Evolutionary conservation across 345 rosid species (phyloP).

Genomic region (Abelmoschus esculentus): DNA sequence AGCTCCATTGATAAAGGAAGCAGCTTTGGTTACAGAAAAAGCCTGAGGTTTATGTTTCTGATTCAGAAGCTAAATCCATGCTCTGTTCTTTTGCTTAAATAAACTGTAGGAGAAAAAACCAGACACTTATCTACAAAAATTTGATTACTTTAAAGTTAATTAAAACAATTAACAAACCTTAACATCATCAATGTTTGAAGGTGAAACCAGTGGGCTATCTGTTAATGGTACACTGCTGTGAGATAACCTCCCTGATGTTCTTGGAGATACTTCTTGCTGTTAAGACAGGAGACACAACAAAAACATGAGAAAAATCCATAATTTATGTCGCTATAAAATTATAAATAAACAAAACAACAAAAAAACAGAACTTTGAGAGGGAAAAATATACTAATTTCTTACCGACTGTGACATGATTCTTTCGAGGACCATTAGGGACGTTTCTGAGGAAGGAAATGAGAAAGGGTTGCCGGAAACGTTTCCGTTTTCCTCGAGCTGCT

Average conservation of each 20-base stretch:
- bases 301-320: neutral
- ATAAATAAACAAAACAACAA: too few relatives aligned
- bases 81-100: constrained; percentile 6
- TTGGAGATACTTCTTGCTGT: constrained; percentile 88
- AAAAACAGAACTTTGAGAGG: neutral
- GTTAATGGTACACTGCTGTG: constrained; percentile 89
- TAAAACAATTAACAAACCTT: constrained; percentile 39
- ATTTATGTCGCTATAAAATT: neutral
- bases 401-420: constrained; percentile 99
- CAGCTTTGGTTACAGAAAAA: constrained; percentile 46
- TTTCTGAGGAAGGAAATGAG: constrained; percentile 89
- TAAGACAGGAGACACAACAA: neutral
- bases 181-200: constrained; percentile 63
- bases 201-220: constrained; percentile 96
- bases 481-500: constrained; percentile 43
- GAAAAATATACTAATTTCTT: constrained; percentile 22
- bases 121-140: neutral
- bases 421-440: constrained; percentile 97
- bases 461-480: constrained; percentile 77
- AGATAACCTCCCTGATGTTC: constrained; percentile 77
- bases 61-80: constrained; percentile 29
- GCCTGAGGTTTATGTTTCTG: constrained; percentile 34
- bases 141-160: neutral
- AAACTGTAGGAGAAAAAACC: constrained; percentile 9
- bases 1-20: neutral